Base-by-base conservation (phyloP, 192 early-diverging fungal species). In the Coemansia reversa region DNA sequence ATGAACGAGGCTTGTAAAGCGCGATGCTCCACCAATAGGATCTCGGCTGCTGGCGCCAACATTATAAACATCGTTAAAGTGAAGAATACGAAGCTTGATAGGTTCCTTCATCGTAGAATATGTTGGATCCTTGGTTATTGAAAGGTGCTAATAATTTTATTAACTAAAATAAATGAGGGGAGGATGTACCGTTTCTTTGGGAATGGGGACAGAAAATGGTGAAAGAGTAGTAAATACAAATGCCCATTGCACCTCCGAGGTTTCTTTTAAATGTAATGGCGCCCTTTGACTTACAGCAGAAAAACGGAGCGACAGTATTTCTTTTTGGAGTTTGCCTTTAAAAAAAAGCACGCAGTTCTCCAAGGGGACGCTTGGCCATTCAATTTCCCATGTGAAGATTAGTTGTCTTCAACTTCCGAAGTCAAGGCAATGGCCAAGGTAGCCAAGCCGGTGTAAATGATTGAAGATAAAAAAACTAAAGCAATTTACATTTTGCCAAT, bases 41-140 rank as follows among this genome's bases (percentile, higher is more conserved):
- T 88, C 87, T 3, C 64, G 56, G 28, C 75, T 78, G n/a, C 56
- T 42, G 1, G 86, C 65, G 8, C 67, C 53, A 1, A 87, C 81
- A 24, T 89, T 80, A 52, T 89, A 89, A 22, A 87, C 84, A 53
- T 89, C 88, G 69, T 89, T 89, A 25, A 88, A 88, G 55, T 89
- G 88, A 49, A 89, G 57, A 20, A 89, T 72, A 45, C 77, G 77
- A 28, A 18, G 56, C 32, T 61, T 62, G 16, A 20, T 29, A 9
- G 14, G 23, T 48, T 27, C 54, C n/a, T 28, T 33, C 49, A 55
- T 51, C 2, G 39, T 4, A 45, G 39, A 45, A 16, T 45, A 45
- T 45, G 12, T 4, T 16, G 12, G 1, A 4, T 0, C 16, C 3
- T 45, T 35, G 33, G n/a, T 23, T 20, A 63, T 32, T 60, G 8